Evolutionary conservation across 306 rosid genomes (phyloP).

Genomic region (Neltuma alba): DNA sequence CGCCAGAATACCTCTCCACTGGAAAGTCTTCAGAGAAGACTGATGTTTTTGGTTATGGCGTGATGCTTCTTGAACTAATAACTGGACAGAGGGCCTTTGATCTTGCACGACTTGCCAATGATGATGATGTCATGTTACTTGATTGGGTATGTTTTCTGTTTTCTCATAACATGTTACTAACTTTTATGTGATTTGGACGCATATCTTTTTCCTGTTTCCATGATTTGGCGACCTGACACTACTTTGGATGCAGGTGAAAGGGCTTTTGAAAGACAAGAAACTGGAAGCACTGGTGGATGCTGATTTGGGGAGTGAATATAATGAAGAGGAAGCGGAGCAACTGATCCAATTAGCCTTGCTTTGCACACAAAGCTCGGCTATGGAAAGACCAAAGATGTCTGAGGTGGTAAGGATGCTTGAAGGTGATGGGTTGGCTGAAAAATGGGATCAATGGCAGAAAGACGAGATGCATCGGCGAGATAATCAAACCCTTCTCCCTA

Average conservation of each 20-base stretch:
- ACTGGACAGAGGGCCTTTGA: conserved; percentile 29
- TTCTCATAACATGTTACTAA: not conserved
- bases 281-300: conserved; percentile 66
- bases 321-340: conserved; percentile 57
- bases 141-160: conserved; percentile 31
- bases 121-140: conserved; percentile 33
- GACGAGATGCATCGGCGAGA: conserved; percentile 55
- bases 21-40: conserved; percentile 34
- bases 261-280: conserved; percentile 58
- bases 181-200: not conserved
- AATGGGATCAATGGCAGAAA: conserved; percentile 76
- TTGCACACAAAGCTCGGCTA: conserved; percentile 60
- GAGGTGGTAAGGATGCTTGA: conserved; percentile 79
- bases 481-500: conserved; percentile 35
- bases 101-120: conserved; percentile 24
- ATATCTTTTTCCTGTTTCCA: not conserved
- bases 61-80: conserved; percentile 35
- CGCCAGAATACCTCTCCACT: conserved; percentile 28
- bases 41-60: conserved; percentile 33
- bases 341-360: conserved; percentile 69
- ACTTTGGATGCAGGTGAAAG: conserved; percentile 55
- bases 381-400: conserved; percentile 76
- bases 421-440: conserved; percentile 72
- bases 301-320: conserved; percentile 53
- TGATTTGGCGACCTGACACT: conserved; percentile 11